Conservation (phyloP, 805 yeast genomes). For the Komagataella mondaviorum region DNA sequence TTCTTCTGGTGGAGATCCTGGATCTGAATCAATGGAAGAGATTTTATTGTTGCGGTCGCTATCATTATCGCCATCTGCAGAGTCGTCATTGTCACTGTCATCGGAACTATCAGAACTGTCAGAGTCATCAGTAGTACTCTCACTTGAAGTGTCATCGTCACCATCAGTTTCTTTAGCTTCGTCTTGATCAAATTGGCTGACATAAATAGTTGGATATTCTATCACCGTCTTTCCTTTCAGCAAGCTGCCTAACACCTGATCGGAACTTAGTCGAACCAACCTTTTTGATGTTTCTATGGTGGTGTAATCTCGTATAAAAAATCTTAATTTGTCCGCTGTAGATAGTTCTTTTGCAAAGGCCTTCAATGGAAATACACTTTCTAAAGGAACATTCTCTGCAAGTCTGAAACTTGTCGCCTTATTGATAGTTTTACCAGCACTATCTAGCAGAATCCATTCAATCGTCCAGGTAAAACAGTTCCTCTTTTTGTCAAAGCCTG, state of each 20-base stretch:
- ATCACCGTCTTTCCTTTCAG: slow-evolving; percentile 48
- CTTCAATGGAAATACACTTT: slow-evolving; percentile 26
- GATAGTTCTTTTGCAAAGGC: background rate
- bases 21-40: background rate
- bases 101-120: background rate
- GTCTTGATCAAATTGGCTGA: slow-evolving; percentile 10
- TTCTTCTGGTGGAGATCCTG: background rate
- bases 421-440: slow-evolving; percentile 7
- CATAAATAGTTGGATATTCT: slow-evolving; percentile 64
- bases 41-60: background rate
- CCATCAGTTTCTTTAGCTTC: slow-evolving; percentile 4
- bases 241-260: slow-evolving; percentile 27
- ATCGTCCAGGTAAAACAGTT: slow-evolving; percentile 66
- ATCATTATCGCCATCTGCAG: background rate
- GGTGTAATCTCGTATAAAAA: background rate
- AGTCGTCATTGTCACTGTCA: background rate
- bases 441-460: slow-evolving; percentile 45
- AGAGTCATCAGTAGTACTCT: slow-evolving; percentile 3
- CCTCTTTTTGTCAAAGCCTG: slow-evolving; percentile 53
- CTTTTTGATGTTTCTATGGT: slow-evolving; percentile 8
- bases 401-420: slow-evolving; percentile 22
- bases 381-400: slow-evolving; percentile 21
- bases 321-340: background rate
- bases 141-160: background rate
- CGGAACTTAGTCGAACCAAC: slow-evolving; percentile 23